phyloP scores from a whole-genome alignment of 2,329 filamentous ascomycete species.

The Conoideocrella luteorostrata region DNA sequence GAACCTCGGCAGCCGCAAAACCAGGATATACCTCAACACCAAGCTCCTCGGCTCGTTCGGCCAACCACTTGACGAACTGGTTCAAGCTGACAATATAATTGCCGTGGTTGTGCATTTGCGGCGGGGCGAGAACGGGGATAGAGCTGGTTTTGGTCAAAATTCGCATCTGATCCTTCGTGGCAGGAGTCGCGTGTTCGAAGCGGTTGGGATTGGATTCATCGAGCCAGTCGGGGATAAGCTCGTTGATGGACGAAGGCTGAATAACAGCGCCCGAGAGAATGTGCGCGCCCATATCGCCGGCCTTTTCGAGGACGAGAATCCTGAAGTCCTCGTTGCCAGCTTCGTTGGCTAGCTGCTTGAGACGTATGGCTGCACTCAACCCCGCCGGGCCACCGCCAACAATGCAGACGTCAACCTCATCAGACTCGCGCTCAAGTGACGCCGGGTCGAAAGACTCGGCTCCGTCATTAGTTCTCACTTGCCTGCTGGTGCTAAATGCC shows the following conservation, averaged over 20 bases:
- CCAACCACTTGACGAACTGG: conserved; percentile 92
- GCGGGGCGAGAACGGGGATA: conserved; percentile 78
- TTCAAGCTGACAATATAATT: conserved; percentile 97
- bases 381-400: conserved; percentile 94
- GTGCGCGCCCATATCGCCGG: conserved; percentile 88
- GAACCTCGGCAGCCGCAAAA: conserved; percentile 87
- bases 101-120: conserved; percentile 96
- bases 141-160: conserved; percentile 79
- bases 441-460: conserved; percentile 57
- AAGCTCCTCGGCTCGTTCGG: conserved; percentile 90
- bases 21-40: conserved; percentile 96
- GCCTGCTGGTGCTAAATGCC: conserved; percentile 29
- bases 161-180: conserved; percentile 79
- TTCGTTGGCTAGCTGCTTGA: conserved; percentile 93
- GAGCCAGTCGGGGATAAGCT: conserved; percentile 91
- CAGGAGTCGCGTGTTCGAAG: conserved; percentile 83
- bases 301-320: conserved; percentile 89
- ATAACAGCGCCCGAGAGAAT: conserved; percentile 95
- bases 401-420: conserved; percentile 94
- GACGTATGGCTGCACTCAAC: conserved; percentile 82
- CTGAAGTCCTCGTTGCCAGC: conserved; percentile 94
- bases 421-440: conserved; percentile 75
- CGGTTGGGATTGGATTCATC: conserved; percentile 79
- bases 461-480: conserved; percentile 19
- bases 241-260: conserved; percentile 79